Base-by-base conservation (phyloP, 495 filamentous ascomycete species). In the Penicillium bovifimosum region DNA sequence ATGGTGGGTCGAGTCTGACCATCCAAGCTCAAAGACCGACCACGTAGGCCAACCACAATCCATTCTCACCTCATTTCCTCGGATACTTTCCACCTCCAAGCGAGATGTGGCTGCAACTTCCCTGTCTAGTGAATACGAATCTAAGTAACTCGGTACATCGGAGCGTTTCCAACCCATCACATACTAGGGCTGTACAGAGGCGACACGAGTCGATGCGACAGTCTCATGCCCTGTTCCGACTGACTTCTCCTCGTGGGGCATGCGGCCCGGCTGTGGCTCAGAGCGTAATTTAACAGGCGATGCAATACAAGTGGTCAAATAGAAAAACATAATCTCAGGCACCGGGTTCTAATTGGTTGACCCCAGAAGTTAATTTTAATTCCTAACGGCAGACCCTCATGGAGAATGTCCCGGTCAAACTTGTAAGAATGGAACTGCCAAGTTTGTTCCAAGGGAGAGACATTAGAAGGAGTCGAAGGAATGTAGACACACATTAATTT, bases 381-480 rank as follows among this genome's bases (percentile, higher is more conserved):
- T 24, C 14, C 10, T 35, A 26, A 29, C 14, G 17, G 31, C 18
- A 7, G 9, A 36, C 32, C 31, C 18, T 36, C 36, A 35, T 9
- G 28, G 45, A 47, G 45, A 47, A 47, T 47, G 32, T 36, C 13
- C 45, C 41, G 26, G 20, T 4, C 20, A 24, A 2, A 17, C 5
- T 13, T 14, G 9, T 26, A 47, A 47, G 32, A 47, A 36, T 47
- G 13, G 35, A 47, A 47, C 17, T 47, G 16, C 45, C 45, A 26
- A 24, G 20, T 24, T 24, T 24, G 20, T 24, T 24, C 33, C 14
- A 35, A 16, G 9, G 33, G 32, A 10, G 17, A 18, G 18, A 4
- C 2, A 34, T 46, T n/a, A 20, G 0, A 39, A 3, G 17, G 5
- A 24, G 20, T 24, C 20, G 20, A 6, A 26, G 39, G 39, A 41